phyloP scores from a whole-genome alignment of 1,284 basidiomycete genomes.

The Fomitopsis palustris region DNA sequence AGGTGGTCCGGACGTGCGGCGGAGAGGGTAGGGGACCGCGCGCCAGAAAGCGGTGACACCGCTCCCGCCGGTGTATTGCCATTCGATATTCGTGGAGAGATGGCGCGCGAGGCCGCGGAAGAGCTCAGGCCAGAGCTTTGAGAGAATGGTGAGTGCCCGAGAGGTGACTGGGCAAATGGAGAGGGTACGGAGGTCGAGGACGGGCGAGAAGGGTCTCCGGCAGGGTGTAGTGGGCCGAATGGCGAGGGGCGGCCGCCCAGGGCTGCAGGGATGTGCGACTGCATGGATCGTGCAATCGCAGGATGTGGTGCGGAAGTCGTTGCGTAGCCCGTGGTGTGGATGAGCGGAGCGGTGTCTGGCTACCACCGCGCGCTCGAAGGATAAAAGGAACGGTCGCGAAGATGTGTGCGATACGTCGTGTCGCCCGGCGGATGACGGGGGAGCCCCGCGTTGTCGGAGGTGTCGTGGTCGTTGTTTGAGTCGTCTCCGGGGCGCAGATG shows the following conservation, averaged over 20 bases:
- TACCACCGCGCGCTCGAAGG: neutral
- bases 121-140: neutral
- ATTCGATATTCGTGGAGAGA: neutral
- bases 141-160: neutral
- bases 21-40: neutral
- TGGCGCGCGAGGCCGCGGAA: neutral
- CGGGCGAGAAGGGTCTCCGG: neutral
- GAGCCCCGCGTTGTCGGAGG: neutral
- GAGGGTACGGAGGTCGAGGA: neutral
- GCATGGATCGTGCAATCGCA: constrained; percentile 1
- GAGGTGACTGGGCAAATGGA: neutral
- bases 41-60: neutral
- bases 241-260: neutral
- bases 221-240: neutral
- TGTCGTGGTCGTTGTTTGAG: neutral
- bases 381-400: neutral
- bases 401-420: neutral
- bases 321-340: neutral
- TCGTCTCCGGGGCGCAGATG: neutral
- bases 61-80: neutral
- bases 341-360: neutral
- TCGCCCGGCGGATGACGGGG: too few relatives aligned
- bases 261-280: neutral
- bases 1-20: neutral
- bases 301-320: neutral